These are phyloP conservation scores for Tricharina praecox DNA, from an alignment of 495 filamentous ascomycete species.

Conservation along the genomic window DNA sequence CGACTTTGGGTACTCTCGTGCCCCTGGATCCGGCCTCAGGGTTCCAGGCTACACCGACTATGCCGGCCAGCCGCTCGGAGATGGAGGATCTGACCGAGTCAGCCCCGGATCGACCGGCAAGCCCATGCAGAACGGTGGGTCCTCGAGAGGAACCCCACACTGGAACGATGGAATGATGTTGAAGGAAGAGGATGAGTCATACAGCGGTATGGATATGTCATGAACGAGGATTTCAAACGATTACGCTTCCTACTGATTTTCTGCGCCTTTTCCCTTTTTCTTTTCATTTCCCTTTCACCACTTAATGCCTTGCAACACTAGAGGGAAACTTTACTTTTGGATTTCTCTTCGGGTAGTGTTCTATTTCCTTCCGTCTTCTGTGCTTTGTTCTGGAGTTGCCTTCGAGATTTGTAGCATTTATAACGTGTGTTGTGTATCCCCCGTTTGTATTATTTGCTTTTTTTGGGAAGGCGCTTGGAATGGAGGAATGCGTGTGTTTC, in stretches of 20 bases:
- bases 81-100: conserved; percentile 19
- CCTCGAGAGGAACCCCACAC: conserved; percentile 32
- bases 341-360: neutral
- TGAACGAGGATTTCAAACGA: conserved; percentile 20
- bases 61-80: conserved; percentile 55
- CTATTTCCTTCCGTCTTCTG: no score
- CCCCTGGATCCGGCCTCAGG: conserved; percentile 65
- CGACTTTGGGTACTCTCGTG: conserved; percentile 64
- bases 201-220: conserved; percentile 67
- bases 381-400: neutral
- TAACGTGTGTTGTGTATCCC: neutral
- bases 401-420: neutral
- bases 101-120: conserved; percentile 21
- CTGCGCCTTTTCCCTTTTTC: neutral
- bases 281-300: neutral
- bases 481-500: neutral
- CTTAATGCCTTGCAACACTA: no score
- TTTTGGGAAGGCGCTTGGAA: neutral
- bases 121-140: conserved; percentile 21
- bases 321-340: conserved; percentile 13
- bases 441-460: neutral
- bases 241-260: neutral
- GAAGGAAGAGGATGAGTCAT: conserved; percentile 88
- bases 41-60: conserved; percentile 88
- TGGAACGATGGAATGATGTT: conserved; percentile 61